Evolutionary conservation across 345 rosid genomes (phyloP), one percentile per base, ranked within the genome.

Genomic region (Dovyalis caffra): DNA sequence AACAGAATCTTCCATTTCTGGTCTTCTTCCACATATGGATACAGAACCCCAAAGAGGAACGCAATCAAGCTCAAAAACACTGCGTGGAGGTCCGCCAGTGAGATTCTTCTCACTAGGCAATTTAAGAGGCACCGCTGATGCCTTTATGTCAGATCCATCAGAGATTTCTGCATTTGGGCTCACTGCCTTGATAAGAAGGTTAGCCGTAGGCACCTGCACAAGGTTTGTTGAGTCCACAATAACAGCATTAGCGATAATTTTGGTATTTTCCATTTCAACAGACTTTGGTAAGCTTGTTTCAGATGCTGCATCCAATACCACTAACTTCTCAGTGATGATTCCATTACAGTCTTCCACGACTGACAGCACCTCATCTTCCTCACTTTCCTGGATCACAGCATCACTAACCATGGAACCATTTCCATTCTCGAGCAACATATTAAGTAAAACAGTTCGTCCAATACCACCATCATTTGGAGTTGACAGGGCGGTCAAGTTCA

Each of bases 91-190:
- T 51, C 74, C 81, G 23, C 64, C 64, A 40, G 58, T 64, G 1
- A 85, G 83, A 80, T 68, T 86, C 72, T 84, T 88, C 74, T 86
- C 86, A 75, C 78, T 73, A 61, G 92, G 92, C 64, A 88, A 85
- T 77, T 89, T 86, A 81, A 91, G 88, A 76, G 86, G 85, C 74
- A 87, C 91, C 8, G 85, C 86, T 23, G 90, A 86, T 70, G 90
- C 86, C 81, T 80, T 81, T 51, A 74, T 66, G 56, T 82, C 80
- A 28, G 90, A 79, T 21, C 71, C 82, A 68, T 80, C 84, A 56
- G 76, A 77, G 65, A 57, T 80, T 70, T 85, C 89, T 60, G 78
- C 80, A 77, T 87, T 83, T n/a, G 83, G 79, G 73, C 71, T 79
- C 66, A 79, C 82, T 15, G 90, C 73, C 18, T 92, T 80, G 57